Conservation (phyloP, 805 yeast species). For the Kodamaea neixiangensis region DNA sequence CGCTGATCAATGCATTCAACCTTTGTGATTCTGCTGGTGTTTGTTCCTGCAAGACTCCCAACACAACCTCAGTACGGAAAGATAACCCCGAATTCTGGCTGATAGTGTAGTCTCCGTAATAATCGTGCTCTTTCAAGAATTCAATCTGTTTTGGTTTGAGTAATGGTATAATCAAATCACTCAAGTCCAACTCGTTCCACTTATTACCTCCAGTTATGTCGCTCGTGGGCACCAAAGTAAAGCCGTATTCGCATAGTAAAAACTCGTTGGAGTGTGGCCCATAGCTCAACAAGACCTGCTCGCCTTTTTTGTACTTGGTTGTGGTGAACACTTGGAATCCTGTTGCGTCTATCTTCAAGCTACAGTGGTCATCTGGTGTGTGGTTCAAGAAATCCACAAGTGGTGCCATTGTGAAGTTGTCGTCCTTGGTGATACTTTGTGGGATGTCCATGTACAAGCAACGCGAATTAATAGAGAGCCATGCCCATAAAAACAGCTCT, state of each 20-base stretch:
- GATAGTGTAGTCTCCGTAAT: conserved; percentile 75
- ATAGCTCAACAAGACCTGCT: conserved; percentile 73
- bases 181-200: conserved; percentile 73
- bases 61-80: conserved; percentile 73
- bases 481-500: conserved; percentile 53
- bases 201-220: conserved; percentile 38
- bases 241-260: conserved; percentile 85
- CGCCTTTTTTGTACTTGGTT: conserved; percentile 32
- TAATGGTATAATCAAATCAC: conserved; percentile 42
- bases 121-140: conserved; percentile 54
- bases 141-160: conserved; percentile 36
- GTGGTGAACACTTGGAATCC: conserved; percentile 55
- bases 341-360: conserved; percentile 42
- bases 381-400: conserved; percentile 89
- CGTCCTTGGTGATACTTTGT: conserved; percentile 49
- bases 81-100: conserved; percentile 53
- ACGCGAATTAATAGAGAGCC: conserved; percentile 90
- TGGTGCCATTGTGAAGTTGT: conserved; percentile 89
- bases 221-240: conserved; percentile 41
- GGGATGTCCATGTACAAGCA: conserved; percentile 79
- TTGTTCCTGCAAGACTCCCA: conserved; percentile 54
- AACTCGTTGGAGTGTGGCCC: conserved; percentile 90
- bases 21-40: conserved; percentile 31
- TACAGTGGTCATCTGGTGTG: conserved; percentile 52
- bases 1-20: conserved; percentile 44